Evolutionary conservation across 495 filamentous ascomycete species (phyloP), one percentile per base, ranked within the genome.

Genomic region (Durotheca rogersii): DNA sequence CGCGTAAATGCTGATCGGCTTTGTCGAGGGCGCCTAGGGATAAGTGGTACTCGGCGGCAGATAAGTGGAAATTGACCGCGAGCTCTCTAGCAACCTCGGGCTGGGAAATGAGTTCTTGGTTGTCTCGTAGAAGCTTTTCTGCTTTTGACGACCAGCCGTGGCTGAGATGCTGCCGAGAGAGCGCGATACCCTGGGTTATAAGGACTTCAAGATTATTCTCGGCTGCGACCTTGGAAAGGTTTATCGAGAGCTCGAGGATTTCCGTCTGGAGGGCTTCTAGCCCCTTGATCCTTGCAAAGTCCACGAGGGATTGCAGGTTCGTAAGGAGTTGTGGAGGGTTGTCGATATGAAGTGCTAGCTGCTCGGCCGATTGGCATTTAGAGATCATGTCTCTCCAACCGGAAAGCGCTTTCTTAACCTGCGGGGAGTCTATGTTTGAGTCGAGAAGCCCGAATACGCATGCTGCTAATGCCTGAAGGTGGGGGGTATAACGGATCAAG

Each of bases 131-230:
- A 1, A 81, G 62, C 31, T 83, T 65, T 25, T 82, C 82, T 29
- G 90, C 89, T 61, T 88, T 86, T 10, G 78, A 78, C 14, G 85
- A 85, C 53, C 88, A 85, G 18, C 93, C 93, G 44, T 92, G 79
- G 14, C 78, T 80, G 40, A 88, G 79, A 60, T 90, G 88, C 51
- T 91, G 87, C 3, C 82, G 53, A 1, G 83, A 87, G 1, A 95
- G 70, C 0, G 69, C 69, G 11, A 80, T 79, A 21, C 85, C 74
- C 39, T 80, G 72, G 14, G 74, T 56, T 6, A 90, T 72, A 7
- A 84, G 64, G 12, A 80, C 78, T 54, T 87, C 81, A 1, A 67
- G 68, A 18, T 72, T 65, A 7, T 70, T 57, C 14, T 79, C 66
- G 7, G 69, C 62, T 38, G 81, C 78, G n/a, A 86, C 71, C 19